Evolutionary conservation across 2,329 filamentous ascomycete species (phyloP), one percentile per base, ranked within the genome.

Genomic region (Epicoccum nigrum): DNA sequence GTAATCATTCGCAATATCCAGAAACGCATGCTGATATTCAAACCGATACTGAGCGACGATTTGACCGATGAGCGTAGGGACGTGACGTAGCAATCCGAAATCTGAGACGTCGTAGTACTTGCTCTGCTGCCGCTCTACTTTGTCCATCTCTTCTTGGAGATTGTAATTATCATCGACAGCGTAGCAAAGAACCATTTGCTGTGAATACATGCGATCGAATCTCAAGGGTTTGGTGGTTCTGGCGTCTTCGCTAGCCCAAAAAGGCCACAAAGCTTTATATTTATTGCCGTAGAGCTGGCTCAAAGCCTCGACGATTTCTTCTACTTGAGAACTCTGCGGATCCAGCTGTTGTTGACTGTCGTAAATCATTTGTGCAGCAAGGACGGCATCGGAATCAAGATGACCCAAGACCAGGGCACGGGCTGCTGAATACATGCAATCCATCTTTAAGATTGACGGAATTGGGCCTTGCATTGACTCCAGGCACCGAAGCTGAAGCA

Each of bases 331-430:
- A 20, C 7, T 11, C 19, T 48, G 25, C 4, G 32, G 13, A 19
- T 46, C 44, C n/a, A 47, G 9, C 31, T 52, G 51, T 11, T 49
- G 27, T 9, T 47, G 54, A 6, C 46, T 58, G 17, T 60, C 58
- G 15, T 15, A 38, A 15, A 60, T 21, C n/a, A 56, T 51, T 21
- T 60, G 55, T 7, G 54, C 45, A 9, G 55, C 52, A 34, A 58
- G 51, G 5, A 58, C 47, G 9, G 32, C 34, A 4, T 44, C 30
- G 16, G 21, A 23, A 2, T 45, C 49, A 19, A 40, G 42, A 7
- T 15, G 30, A 16, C 33, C 48, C 23, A 6, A 4, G 9, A 44
- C 28, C 4, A 52, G 28, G 30, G 20, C 1, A 3, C 4, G 3
- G 17, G 34, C 30, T 35, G 28, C 20, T 2, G 4, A 4, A 9